Evolutionary conservation across 2,329 filamentous ascomycete species (phyloP), one percentile per base, ranked within the genome.

Genomic region (Sporothrix globosa): DNA sequence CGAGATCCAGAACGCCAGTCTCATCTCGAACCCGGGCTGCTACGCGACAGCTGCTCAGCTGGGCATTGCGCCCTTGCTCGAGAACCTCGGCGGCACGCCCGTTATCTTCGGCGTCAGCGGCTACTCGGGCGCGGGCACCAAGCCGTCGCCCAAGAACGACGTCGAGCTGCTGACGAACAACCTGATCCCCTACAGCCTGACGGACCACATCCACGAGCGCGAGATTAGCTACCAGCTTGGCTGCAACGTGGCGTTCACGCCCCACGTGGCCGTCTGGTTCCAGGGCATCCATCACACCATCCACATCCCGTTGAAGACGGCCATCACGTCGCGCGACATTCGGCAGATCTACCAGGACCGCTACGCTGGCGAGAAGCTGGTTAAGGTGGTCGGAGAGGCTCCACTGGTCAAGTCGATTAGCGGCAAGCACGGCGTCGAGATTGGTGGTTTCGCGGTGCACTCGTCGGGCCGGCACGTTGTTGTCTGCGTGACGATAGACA

Each of bases 201-300:
- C 93, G 46, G 94, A 93, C 75, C 96, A 98, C 82, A 92, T 98
- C 73, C 96, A 98, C 82, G 96, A 99, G 85, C 88, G 88, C 61
- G 96, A 98, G 80, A 96, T 98, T 74, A 91, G 90, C 77, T 79
- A 83, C 68, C 93, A 97, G 78, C 87, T 98, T 13, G 91, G 74
- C 65, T 85, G 83, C 17, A 82, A 87, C 21, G 89, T 97, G 13
- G 91, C 90, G 6, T 99, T 99, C 79, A 91, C 96, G 71, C 96
- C 96, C 7, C 96, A 98, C 80, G 94, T 97, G 30, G 92, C 93
- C n/a, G 89, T 91, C 17, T 98, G 93, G 95, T 98, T 98, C 87
- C 91, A 96, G 78, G 95, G 95, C 74, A 98, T 98, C 75, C 90
- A 92, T 78, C 92, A 94, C 81, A 95, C 93, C 52, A 94, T 98